These are phyloP conservation scores for Papiliotrema flavescens DNA, from an alignment of 1,284 basidiomycete species.

Conservation along the genomic window DNA sequence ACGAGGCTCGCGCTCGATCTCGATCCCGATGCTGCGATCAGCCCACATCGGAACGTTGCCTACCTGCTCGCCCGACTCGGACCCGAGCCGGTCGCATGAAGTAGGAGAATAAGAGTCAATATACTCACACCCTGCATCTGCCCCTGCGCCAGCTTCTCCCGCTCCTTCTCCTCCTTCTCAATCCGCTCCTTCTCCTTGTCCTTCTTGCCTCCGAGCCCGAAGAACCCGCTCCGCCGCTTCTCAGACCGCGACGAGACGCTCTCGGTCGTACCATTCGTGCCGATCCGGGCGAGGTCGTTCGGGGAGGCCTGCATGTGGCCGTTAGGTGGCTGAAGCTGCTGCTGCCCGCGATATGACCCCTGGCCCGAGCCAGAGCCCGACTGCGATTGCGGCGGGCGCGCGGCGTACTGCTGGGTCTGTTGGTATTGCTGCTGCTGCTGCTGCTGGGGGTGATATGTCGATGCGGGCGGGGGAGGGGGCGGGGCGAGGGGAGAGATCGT, in stretches of 20 bases:
- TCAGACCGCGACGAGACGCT: conserved; percentile 14
- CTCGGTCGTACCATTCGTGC: conserved; percentile 7
- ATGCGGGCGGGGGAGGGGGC: conserved; percentile 16
- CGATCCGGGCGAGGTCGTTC: background rate
- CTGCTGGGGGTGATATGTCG: background rate
- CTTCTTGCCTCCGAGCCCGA: conserved; percentile 33
- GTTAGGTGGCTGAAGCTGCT: too few species aligned
- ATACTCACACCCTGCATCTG: too few species aligned
- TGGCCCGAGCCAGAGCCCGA: background rate
- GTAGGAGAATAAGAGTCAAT: too few species aligned
- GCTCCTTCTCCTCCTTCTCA: conserved; percentile 8
- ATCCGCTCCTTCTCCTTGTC: conserved; percentile 34
- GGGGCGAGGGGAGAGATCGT: conserved; percentile 21
- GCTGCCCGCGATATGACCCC: background rate
- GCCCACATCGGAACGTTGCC: too few species aligned
- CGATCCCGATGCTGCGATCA: too few species aligned
- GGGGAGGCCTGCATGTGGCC: too few species aligned
- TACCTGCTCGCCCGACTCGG: too few species aligned
- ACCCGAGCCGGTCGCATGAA: too few species aligned
- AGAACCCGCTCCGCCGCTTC: conserved; percentile 33
- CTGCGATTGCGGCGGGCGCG: background rate
- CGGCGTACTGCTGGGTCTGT: background rate
- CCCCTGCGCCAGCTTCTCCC: too few species aligned
- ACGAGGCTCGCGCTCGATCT: too few species aligned
- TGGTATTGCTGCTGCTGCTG: background rate